Evolutionary conservation across 768 basidiomycete genomes (phyloP).

Genomic region (Lentinula aciculospora): DNA sequence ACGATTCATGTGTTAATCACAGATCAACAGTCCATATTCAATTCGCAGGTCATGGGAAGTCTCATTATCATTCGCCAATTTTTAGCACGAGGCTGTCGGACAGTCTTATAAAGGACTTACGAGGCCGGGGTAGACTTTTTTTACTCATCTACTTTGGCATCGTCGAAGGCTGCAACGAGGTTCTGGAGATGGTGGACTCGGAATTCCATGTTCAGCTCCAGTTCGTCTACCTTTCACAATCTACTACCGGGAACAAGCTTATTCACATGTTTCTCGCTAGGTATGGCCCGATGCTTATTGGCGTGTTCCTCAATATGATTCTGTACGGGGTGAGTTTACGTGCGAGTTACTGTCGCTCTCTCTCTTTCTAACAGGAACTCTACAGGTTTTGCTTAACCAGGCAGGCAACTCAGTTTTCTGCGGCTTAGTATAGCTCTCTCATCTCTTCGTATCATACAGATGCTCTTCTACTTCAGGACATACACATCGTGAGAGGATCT

Average conservation of each 20-base stretch:
- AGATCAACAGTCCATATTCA: too few species aligned
- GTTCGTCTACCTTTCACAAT: not conserved
- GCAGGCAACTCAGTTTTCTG: not conserved
- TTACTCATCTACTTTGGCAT: not conserved
- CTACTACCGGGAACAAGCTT: not conserved
- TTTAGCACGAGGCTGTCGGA: not conserved
- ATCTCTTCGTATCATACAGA: not conserved
- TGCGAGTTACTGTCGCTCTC: not conserved
- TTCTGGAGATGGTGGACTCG: not conserved
- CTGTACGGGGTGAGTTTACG: not conserved
- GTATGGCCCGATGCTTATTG: slow-evolving; percentile 6
- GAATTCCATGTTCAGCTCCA: slow-evolving; percentile 4
- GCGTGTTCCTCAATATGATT: slow-evolving; percentile 3
- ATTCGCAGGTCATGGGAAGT: not conserved
- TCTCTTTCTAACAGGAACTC: not conserved
- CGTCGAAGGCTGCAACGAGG: not conserved
- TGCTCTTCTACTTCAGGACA: not conserved
- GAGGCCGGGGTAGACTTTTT: not conserved
- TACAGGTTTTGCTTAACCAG: not conserved
- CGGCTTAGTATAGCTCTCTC: too few species aligned
- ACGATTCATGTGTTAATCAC: too few species aligned
- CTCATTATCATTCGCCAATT: not conserved
- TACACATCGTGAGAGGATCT: not conserved
- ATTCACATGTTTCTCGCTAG: not conserved
- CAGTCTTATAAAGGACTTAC: not conserved